Percentiles rank a stretch among this genome's conserved stretches.
phyloP scores from a whole-genome alignment of 2,329 filamentous ascomycete species.

The Epichloe sylvatica region DNA sequence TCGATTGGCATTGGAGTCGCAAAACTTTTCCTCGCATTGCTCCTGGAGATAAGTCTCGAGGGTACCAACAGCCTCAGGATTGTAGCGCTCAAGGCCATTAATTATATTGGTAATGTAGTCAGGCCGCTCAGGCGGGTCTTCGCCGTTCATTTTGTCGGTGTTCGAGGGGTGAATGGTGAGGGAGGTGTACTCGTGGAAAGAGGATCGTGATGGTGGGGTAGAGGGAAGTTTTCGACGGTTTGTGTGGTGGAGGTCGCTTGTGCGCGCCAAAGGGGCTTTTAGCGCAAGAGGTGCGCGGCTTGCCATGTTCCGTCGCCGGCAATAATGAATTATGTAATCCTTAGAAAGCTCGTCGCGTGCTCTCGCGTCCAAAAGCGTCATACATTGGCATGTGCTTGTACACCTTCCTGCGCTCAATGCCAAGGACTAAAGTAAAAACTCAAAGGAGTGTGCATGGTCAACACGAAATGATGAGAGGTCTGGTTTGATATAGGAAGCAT shows the following conservation, averaged over 20 bases:
- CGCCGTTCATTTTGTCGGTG: constrained; percentile 46
- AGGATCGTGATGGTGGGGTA: constrained; percentile 29
- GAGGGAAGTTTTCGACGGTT: constrained; percentile 27
- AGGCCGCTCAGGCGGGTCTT: constrained; percentile 83
- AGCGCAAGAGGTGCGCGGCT: constrained; percentile 16
- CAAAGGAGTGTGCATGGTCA: background rate
- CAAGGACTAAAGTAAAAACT: too few species aligned
- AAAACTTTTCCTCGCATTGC: constrained; percentile 90
- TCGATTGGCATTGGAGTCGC: constrained; percentile 93
- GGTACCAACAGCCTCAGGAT: constrained; percentile 84
- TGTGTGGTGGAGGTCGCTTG: constrained; percentile 26
- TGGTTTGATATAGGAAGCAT: background rate
- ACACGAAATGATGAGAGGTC: background rate
- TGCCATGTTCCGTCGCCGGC: constrained; percentile 10
- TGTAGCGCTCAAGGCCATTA: constrained; percentile 95
- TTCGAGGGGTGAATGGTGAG: constrained; percentile 10
- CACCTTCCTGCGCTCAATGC: background rate
- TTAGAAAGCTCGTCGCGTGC: constrained; percentile 18
- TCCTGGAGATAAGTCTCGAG: constrained; percentile 91
- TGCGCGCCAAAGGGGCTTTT: constrained; percentile 22
- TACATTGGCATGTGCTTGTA: constrained; percentile 7
- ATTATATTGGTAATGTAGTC: constrained; percentile 87
- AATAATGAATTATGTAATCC: background rate
- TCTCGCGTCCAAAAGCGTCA: constrained; percentile 19
- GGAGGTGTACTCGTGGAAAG: constrained; percentile 13